These are phyloP conservation scores for Hypoxylon sp. DNA, from an alignment of 2,329 filamentous ascomycete species.

Conservation along the genomic window DNA sequence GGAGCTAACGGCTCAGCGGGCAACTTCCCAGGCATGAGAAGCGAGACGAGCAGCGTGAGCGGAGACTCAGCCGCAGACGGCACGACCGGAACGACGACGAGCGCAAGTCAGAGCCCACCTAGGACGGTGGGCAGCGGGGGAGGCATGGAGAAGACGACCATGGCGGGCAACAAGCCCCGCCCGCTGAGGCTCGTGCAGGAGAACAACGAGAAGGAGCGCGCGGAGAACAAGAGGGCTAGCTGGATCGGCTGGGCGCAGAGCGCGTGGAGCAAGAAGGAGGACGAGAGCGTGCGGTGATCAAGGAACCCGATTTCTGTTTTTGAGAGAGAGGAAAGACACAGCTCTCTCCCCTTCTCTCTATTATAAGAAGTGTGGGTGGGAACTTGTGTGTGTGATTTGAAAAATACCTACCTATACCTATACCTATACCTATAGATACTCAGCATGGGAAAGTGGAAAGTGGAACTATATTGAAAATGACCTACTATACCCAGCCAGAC, in stretches of 20 bases:
- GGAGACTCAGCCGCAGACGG: constrained; percentile 74
- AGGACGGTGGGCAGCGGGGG: constrained; percentile 55
- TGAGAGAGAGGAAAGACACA: background rate
- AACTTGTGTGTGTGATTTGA: background rate
- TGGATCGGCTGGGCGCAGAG: constrained; percentile 73
- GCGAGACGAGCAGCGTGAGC: constrained; percentile 75
- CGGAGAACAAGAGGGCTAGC: constrained; percentile 71
- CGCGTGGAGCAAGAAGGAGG: constrained; percentile 65
- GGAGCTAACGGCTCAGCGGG: constrained; percentile 60
- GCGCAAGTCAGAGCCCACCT: constrained; percentile 65
- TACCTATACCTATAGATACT: background rate
- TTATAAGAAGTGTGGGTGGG: too few relatives aligned
- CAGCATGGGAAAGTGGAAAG: background rate
- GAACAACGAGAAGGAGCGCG: constrained; percentile 68
- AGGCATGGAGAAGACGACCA: constrained; percentile 70
- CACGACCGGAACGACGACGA: constrained; percentile 60
- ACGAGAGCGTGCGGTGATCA: constrained; percentile 38
- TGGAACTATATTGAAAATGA: background rate
- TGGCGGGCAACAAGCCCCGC: constrained; percentile 81
- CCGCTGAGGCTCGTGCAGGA: constrained; percentile 91
- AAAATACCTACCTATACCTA: background rate
- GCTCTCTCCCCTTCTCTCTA: background rate
- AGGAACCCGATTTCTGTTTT: background rate
- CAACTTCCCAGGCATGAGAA: constrained; percentile 81
- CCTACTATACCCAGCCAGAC: background rate